Evolutionary conservation across 306 rosid species (phyloP), one percentile per base, ranked within the genome.

Genomic region (Ochetophila trinervis): DNA sequence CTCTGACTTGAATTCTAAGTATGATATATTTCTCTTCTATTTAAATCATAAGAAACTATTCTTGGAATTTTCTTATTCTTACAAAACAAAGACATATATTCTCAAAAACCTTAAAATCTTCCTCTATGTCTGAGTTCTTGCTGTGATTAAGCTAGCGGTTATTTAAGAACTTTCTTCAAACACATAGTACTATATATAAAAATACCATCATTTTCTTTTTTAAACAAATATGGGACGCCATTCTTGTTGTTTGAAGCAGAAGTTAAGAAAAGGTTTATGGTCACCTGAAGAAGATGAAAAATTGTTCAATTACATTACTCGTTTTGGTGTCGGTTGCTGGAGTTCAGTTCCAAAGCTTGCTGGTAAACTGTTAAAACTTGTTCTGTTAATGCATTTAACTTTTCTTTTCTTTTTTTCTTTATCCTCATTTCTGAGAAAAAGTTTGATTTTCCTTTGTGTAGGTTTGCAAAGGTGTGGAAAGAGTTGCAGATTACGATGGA

Each of bases 271-370:
- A 76, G 97, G 97, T 14, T 70, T 91, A 17, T 91, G 97, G 97
- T 91, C 97, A 11, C 97, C 96, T 22, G 97, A 91, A 71, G 97
- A 91, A 82, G 97, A 91, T 72, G 95, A 91, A 73, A 91, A 91
- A 63, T 93, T 91, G n/a, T 91, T 79, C 86, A 91, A 91, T 69
- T 78, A 91, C 84, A 88, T 91, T 58, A 84, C 96, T 6, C 74
- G 79, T 54, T 91, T 88, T 27, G 97, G 97, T 18, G 93, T 91
- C 74, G 97, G 97, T 7, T 91, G 97, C 81, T 91, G 97, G 97
- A 91, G 97, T 63, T 91, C 97, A 0, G 97, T 91, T 53, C 97
- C 97, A 0, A 91, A 91, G 77, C 91, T 79, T 56, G 97, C 97
- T 27, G 97, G 97, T 91, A 74, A 22, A 23, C 5, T 24, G 0